Evolutionary conservation across 2,329 filamentous ascomycete genomes (phyloP).

Genomic region (Didymellaceae sp.): DNA sequence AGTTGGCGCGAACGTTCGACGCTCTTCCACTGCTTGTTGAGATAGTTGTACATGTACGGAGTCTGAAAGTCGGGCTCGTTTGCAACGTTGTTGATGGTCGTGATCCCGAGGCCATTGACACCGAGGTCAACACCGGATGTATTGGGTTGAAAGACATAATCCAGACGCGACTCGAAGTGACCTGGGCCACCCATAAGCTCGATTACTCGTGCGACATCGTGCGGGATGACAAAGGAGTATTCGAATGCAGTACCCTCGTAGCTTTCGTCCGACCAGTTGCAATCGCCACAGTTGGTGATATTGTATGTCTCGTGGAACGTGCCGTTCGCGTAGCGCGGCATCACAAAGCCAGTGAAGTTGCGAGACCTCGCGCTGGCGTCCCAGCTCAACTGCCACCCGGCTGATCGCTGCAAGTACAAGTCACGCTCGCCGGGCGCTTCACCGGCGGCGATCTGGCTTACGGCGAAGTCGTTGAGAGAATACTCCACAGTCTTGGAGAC

Average conservation of each 20-base stretch:
- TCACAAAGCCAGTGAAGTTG: conserved; percentile 48
- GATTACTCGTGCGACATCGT: conserved; percentile 52
- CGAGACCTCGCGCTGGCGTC: conserved; percentile 45
- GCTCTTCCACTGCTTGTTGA: conserved; percentile 49
- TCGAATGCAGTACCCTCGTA: conserved; percentile 55
- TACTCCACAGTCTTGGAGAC: conserved; percentile 54
- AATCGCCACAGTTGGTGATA: conserved; percentile 51
- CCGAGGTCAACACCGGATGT: conserved; percentile 47
- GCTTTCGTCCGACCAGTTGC: conserved; percentile 51
- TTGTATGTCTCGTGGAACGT: conserved; percentile 50
- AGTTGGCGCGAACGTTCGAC: conserved; percentile 42
- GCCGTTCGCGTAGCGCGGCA: conserved; percentile 46
- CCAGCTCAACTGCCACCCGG: conserved; percentile 55
- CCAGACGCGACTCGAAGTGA: conserved; percentile 50
- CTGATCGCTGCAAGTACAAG: conserved; percentile 48
- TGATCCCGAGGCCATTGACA: conserved; percentile 45
- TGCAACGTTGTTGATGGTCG: conserved; percentile 46
- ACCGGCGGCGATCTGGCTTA: conserved; percentile 50
- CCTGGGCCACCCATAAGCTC: conserved; percentile 50
- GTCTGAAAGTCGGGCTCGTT: conserved; percentile 52
- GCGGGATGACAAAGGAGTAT: conserved; percentile 54
- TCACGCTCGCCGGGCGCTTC: conserved; percentile 49
- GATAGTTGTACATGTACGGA: conserved; percentile 52
- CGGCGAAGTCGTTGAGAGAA: conserved; percentile 53
- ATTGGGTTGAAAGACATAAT: conserved; percentile 51